Base-by-base conservation (phyloP, 192 early-diverging fungal species). In the Coemansia sp. region DNA sequence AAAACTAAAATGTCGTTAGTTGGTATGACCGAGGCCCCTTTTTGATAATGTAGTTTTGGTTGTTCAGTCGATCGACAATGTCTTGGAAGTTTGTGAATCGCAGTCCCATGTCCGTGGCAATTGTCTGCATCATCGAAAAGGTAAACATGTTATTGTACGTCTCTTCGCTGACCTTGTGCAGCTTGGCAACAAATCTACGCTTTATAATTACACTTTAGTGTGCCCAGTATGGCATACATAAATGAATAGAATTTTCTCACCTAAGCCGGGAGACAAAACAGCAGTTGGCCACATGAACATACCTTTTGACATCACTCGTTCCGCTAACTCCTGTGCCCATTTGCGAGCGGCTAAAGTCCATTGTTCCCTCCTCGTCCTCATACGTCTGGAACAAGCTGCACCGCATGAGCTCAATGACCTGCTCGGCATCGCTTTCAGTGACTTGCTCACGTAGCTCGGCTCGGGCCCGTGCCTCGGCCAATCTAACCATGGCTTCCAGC, bases 331-430 rank as follows among this genome's bases (percentile, higher is more conserved):
- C 81, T 0, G 79, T 76, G 48, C 82, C 83, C 78, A 80, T 75
- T 65, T 84, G 82, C 20, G 83, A 84, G 40, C 86, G 60, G 33
- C 72, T 33, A 68, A 84, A 87, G 55, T 88, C 82, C 53, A 85
- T 51, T 37, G 59, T 16, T 12, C 80, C 82, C 9, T 65, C 62
- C 46, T 81, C 85, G 56, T 87, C 80, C 45, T 84, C 72, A 37
- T 80, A 79, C 5, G 78, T 81, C 53, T 84, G 74, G 63, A 83
- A 82, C 43, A 85, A 43, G 68, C 83, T 85, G 56, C 77, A 70
- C 40, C 84, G 80, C 89, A 93, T 87, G 43, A 93, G 83, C 35
- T 91, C 85, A 23, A 90, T 63, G 16, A 91, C 86, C 70, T 93
- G 88, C 48, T 80, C 65, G 9, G 87, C 91, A 61, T 93, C 91